Conservation (phyloP, 73 alveolate genomes). For the Symbiodinium natans region DNA sequence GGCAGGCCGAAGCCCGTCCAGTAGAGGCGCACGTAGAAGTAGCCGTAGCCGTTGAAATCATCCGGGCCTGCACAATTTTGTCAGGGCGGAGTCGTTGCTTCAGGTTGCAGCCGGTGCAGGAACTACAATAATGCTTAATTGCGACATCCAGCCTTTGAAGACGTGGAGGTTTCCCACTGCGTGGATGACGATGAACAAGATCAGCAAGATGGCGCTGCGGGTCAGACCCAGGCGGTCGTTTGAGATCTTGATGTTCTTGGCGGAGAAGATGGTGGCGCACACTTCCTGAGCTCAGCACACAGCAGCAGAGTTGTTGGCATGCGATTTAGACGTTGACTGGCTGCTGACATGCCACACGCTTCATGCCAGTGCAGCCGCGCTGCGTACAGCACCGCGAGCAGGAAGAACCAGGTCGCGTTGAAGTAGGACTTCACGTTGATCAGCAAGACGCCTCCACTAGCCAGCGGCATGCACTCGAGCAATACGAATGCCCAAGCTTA, state of each 20-base stretch:
- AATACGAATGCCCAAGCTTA: too few relatives aligned
- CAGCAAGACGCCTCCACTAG: constrained; percentile 31
- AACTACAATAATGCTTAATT: too few relatives aligned
- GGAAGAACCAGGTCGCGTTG: constrained; percentile 89
- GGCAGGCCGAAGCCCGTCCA: constrained; percentile 92
- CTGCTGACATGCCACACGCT: too few relatives aligned
- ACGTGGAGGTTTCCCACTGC: constrained; percentile 26
- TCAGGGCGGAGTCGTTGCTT: too few relatives aligned
- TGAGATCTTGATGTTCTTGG: constrained; percentile 88
- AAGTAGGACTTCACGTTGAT: constrained; percentile 73
- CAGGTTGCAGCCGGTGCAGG: not conserved
- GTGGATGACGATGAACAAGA: constrained; percentile 76
- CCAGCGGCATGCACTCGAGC: too few relatives aligned
- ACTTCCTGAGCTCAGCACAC: constrained; percentile 38
- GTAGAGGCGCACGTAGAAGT: constrained; percentile 86
- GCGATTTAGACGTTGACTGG: too few relatives aligned
- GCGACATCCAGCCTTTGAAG: not conserved
- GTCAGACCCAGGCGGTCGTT: constrained; percentile 85
- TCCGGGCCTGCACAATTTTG: constrained; percentile 83
- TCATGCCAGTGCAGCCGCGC: not conserved
- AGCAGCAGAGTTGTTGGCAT: too few relatives aligned
- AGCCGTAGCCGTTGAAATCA: constrained; percentile 91
- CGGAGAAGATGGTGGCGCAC: constrained; percentile 68
- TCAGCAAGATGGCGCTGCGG: constrained; percentile 79
- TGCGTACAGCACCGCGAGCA: constrained; percentile 52